These are phyloP conservation scores for Candida nitratophila DNA, from an alignment of 805 yeast species.

Conservation along the genomic window DNA sequence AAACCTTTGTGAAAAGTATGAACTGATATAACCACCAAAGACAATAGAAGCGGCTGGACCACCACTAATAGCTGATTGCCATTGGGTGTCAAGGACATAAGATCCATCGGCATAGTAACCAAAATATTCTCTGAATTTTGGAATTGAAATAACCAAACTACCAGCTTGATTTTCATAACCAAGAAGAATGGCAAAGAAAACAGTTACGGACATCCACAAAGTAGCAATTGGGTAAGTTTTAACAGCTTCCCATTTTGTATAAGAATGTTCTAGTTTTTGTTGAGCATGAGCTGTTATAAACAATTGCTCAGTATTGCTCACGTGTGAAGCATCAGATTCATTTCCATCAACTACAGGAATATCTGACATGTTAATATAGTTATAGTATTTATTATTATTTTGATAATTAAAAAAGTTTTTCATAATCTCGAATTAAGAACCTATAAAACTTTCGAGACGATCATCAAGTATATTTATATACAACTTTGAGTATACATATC, in stretches of 20 bases:
- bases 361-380: too few species aligned
- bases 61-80: conserved; percentile 38
- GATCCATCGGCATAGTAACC: conserved; percentile 18
- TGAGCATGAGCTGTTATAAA: not conserved
- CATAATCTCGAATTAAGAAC: too few species aligned
- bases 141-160: conserved; percentile 32
- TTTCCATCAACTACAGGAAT: not conserved
- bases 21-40: conserved; percentile 31
- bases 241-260: conserved; percentile 23
- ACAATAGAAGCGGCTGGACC: conserved; percentile 25
- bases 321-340: not conserved
- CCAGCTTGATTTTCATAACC: conserved; percentile 35
- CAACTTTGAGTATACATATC: too few species aligned
- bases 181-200: conserved; percentile 29
- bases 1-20: conserved; percentile 22
- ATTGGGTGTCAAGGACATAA: conserved; percentile 30
- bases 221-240: conserved; percentile 30
- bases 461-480: too few species aligned
- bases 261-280: not conserved
- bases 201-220: conserved; percentile 29
- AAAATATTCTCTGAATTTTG: conserved; percentile 30
- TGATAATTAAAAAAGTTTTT: too few species aligned
- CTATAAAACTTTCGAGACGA: too few species aligned
- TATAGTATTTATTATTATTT: too few species aligned
- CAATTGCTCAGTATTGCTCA: not conserved